Percentiles rank a stretch among this genome's conserved stretches.
Conservation (phyloP, 2,329 filamentous ascomycete genomes). For the Penicillium nordicum region DNA sequence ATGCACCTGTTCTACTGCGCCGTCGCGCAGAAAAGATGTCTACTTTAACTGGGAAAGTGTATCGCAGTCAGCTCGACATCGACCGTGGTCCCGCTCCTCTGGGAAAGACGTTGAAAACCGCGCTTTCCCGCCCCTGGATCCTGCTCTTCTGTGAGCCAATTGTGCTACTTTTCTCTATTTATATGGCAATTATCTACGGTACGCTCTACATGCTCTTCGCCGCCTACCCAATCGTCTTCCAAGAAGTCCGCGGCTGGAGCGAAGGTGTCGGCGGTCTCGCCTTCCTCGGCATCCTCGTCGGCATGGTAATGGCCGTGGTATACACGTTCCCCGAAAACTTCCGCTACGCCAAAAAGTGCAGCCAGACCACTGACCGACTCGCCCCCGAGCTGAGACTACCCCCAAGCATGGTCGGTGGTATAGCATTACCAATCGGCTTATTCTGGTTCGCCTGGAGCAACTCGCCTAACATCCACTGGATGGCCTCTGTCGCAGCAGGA, state of each 20-base stretch:
- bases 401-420: constrained; percentile 45
- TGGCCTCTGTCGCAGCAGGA: constrained; percentile 24
- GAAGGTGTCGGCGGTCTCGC: constrained; percentile 26
- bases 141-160: constrained; percentile 31
- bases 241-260: constrained; percentile 28
- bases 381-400: constrained; percentile 57
- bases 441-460: constrained; percentile 37
- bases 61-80: constrained; percentile 25
- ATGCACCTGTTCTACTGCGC: constrained; percentile 31
- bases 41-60: constrained; percentile 28
- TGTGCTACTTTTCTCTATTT: constrained; percentile 28
- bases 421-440: constrained; percentile 27
- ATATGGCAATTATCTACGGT: constrained; percentile 32
- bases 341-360: constrained; percentile 28
- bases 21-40: constrained; percentile 25
- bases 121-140: constrained; percentile 29
- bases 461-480: constrained; percentile 23
- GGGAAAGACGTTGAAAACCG: constrained; percentile 21
- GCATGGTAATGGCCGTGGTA: constrained; percentile 27
- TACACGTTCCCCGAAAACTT: constrained; percentile 31
- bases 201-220: constrained; percentile 33
- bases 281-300: constrained; percentile 32
- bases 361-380: constrained; percentile 20
- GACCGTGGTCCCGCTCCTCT: constrained; percentile 24
- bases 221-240: constrained; percentile 32